Conservation (phyloP, 1,139 yeast species). For the Saccharomyces hybrid region DNA sequence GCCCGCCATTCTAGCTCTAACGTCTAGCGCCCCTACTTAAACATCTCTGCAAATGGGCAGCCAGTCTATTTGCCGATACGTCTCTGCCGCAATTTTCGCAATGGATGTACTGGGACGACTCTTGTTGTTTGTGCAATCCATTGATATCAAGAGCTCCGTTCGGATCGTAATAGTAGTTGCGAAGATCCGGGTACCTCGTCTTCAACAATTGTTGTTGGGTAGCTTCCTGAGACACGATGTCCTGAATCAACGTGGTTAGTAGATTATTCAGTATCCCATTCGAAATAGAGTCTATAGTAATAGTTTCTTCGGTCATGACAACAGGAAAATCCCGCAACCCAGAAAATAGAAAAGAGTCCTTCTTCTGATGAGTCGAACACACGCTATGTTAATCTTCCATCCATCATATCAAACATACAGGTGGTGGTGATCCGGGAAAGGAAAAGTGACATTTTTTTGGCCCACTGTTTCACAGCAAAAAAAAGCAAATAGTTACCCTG, state of each 20-base stretch:
- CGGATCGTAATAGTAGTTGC: constrained; percentile 23
- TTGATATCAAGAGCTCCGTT: constrained; percentile 23
- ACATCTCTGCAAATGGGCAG: constrained; percentile 88
- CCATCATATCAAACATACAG: not conserved
- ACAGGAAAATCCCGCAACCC: constrained; percentile 1
- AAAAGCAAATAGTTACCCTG: not conserved
- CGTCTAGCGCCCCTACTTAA: constrained; percentile 52
- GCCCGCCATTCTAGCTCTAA: constrained; percentile 9
- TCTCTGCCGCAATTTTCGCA: constrained; percentile 80
- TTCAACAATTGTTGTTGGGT: constrained; percentile 20
- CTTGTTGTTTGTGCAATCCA: constrained; percentile 28
- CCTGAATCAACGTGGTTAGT: constrained; percentile 27
- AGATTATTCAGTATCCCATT: constrained; percentile 22
- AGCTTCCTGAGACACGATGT: constrained; percentile 27
- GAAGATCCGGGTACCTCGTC: constrained; percentile 20
- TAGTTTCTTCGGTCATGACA: constrained; percentile 10
- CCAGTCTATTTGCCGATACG: constrained; percentile 86
- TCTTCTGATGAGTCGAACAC: not conserved
- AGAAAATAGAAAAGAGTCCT: not conserved
- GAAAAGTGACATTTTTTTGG: no score
- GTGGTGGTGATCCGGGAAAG: no score
- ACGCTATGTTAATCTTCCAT: not conserved
- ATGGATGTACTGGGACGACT: constrained; percentile 46
- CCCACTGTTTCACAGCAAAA: not conserved
- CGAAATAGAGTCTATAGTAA: constrained; percentile 23